Evolutionary conservation across 1,139 yeast species (phyloP).

Genomic region (Yamadazyma triangularis): DNA sequence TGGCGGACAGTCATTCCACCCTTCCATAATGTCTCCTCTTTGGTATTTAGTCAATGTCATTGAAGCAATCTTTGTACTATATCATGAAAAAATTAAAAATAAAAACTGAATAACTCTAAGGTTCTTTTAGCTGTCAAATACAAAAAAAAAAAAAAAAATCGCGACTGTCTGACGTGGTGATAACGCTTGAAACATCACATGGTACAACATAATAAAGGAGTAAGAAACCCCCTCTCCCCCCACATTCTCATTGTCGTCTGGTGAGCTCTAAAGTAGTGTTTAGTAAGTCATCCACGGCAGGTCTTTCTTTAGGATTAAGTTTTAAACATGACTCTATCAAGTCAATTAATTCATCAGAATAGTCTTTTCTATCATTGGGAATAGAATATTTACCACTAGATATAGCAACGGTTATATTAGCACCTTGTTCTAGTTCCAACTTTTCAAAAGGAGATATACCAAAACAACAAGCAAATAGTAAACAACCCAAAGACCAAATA

Average conservation of each 20-base stretch:
- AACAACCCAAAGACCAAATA: constrained; percentile 89
- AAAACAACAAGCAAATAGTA: constrained; percentile 72
- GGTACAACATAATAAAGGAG: no score
- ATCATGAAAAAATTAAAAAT: background rate
- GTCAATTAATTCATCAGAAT: constrained; percentile 50
- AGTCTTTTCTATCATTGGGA: constrained; percentile 45
- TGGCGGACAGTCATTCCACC: constrained; percentile 47
- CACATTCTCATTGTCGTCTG: no score
- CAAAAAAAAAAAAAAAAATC: no score
- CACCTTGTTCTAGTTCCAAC: constrained; percentile 77
- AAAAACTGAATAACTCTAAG: no score
- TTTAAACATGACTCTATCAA: constrained; percentile 58
- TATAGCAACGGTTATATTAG: constrained; percentile 74
- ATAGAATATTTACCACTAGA: constrained; percentile 63
- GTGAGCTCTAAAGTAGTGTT: constrained; percentile 38
- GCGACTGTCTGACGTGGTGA: no score
- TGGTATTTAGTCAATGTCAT: constrained; percentile 37
- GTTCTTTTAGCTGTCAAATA: background rate
- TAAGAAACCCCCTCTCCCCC: no score
- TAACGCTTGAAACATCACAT: no score
- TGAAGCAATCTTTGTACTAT: background rate
- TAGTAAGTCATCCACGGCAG: constrained; percentile 56
- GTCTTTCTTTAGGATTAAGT: constrained; percentile 57
- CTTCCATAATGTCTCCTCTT: constrained; percentile 38
- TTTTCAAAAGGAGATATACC: constrained; percentile 85